Conservation (phyloP, 2,329 filamentous ascomycete species). For the Akanthomyces dipterigenus region DNA sequence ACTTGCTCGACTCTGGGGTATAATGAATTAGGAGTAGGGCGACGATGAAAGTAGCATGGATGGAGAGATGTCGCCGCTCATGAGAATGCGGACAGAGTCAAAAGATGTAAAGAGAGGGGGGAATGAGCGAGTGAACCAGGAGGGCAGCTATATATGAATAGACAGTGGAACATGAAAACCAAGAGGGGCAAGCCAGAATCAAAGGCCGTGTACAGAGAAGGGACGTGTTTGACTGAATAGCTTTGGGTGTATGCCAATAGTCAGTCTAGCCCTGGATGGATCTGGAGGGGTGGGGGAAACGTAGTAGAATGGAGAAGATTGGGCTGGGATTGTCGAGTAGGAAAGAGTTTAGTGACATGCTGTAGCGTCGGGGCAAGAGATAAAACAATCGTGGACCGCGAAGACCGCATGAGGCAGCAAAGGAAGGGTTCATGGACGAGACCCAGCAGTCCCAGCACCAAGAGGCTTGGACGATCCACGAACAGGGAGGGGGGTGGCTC, state of each 20-base stretch:
- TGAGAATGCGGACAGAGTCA: background rate
- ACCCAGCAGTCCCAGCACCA: background rate
- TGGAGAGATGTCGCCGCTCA: background rate
- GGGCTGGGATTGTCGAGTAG: background rate
- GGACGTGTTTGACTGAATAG: background rate
- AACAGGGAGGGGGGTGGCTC: background rate
- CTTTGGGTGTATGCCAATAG: background rate
- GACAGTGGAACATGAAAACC: background rate
- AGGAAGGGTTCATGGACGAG: background rate
- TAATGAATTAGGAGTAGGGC: background rate
- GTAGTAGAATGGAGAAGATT: background rate
- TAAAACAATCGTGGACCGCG: background rate
- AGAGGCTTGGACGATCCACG: background rate
- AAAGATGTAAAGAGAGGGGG: background rate
- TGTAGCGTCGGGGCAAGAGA: background rate
- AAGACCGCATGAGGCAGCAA: background rate
- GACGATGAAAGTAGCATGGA: background rate
- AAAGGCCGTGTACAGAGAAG: background rate
- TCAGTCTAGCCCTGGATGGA: background rate
- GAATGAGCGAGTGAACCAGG: background rate
- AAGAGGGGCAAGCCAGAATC: background rate
- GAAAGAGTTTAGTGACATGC: background rate
- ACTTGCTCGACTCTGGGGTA: constrained; percentile 8
- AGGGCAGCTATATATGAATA: constrained; percentile 6
- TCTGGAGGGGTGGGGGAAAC: background rate